Evolutionary conservation across 805 yeast genomes (phyloP), one percentile per base, ranked within the genome.

Genomic region (Kodamaea hsintzibuensis): DNA sequence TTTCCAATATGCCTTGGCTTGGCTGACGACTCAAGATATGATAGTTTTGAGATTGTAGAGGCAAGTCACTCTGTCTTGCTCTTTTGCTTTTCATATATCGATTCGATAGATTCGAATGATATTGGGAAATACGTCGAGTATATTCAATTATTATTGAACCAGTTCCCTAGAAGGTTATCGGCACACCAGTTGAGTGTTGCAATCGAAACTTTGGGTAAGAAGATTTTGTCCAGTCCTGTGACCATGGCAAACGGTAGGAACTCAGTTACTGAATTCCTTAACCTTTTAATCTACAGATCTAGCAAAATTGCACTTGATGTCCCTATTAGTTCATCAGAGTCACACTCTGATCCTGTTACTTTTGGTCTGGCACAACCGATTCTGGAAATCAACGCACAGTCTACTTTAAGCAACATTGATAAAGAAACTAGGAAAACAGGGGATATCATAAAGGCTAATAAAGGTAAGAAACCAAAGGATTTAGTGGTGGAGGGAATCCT

Each of bases 1-100:
- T 68, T 63, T 52, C 64, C 69, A 7, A 58, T 72, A 0, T 68
- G 78, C 18, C 63, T 72, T 33, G 66, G 67, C 33, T 58, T 79
- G 37, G 60, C 70, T 2, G 63, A 64, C 42, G 63, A 69, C 47
- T 56, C 51, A 0, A 55, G 51, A 37, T 59, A 70, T 17, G 42
- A 46, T 3, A 62, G 63, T n/a, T 39, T 57, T 22, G 69, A 63
- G 1, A 59, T 83, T 4, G 66, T 84, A 9, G 93, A 88, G 62
- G 81, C 86, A 0, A 75, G 84, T 1, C 93, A 88, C 63, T 83
- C 91, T 0, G 86, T 85, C 0, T 56, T 76, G 16, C 61, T 76
- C 35, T 63, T 71, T 9, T 71, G 69, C 50, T 73, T 75, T 51
- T 62, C 79, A 13, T 67, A 66, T 33, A 59, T 57, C 25, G 58